Evolutionary conservation across 352 stramenopile genomes (phyloP).

Genomic region (Pythium utonaiense): DNA sequence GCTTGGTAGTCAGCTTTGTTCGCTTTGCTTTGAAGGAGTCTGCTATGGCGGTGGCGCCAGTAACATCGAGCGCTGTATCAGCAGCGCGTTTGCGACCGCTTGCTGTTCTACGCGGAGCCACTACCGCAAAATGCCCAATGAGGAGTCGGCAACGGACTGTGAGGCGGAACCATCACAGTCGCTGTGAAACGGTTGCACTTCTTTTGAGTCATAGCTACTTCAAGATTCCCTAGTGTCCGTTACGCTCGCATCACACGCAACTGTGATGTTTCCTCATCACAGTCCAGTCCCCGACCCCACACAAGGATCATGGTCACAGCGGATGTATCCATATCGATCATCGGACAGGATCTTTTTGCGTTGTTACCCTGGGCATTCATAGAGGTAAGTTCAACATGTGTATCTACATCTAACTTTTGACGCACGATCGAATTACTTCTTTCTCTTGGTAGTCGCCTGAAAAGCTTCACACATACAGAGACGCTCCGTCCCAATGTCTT

Average conservation of each 20-base stretch:
- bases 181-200: background rate
- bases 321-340: no score
- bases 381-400: no score
- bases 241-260: conserved; percentile 2
- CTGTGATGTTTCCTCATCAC: conserved; percentile 2
- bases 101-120: background rate
- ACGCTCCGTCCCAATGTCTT: no score
- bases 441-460: no score
- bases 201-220: background rate
- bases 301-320: background rate
- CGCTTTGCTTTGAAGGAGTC: conserved; percentile 6
- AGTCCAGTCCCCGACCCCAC: background rate
- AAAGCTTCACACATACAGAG: no score
- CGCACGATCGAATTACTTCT: no score
- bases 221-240: background rate
- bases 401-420: no score
- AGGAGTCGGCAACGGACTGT: background rate
- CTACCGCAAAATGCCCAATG: background rate
- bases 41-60: conserved; percentile 3
- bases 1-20: conserved; percentile 3
- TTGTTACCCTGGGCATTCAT: no score
- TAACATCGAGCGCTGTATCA: background rate
- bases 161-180: background rate
- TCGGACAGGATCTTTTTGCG: no score
- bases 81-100: background rate